phyloP scores from a whole-genome alignment of 2,329 filamentous ascomycete genomes.

The Neoascochyta sp. region DNA sequence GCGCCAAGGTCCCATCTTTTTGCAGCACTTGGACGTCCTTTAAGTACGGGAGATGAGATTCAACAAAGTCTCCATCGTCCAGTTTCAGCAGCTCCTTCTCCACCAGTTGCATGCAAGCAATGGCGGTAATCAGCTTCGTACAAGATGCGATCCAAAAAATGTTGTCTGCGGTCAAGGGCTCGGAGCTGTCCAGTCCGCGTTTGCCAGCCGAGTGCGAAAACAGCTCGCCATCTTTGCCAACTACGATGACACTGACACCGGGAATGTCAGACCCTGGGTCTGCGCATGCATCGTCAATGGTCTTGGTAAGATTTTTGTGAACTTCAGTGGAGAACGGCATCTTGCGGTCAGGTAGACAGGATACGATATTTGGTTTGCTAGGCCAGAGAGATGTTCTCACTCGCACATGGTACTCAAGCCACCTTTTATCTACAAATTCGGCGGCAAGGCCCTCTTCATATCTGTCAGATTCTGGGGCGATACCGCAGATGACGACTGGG shows the following conservation, averaged over 20 bases:
- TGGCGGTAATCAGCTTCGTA: conserved; percentile 37
- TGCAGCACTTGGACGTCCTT: conserved; percentile 38
- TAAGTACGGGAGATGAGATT: conserved; percentile 29
- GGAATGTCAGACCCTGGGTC: conserved; percentile 31
- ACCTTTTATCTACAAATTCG: too few relatives aligned
- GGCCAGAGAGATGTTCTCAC: too few relatives aligned
- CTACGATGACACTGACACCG: conserved; percentile 42
- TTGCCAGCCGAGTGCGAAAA: conserved; percentile 43
- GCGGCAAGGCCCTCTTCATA: too few relatives aligned
- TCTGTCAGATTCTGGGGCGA: too few relatives aligned
- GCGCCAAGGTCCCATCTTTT: conserved; percentile 31
- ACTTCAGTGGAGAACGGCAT: conserved; percentile 13
- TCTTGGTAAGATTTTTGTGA: conserved; percentile 9
- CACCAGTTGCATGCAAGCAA: conserved; percentile 35
- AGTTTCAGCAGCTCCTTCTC: conserved; percentile 29
- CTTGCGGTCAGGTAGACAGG: background rate
- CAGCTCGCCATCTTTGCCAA: conserved; percentile 43
- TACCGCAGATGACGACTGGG: too few relatives aligned
- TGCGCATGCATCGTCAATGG: conserved; percentile 17
- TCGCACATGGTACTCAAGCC: too few relatives aligned
- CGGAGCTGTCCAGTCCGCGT: conserved; percentile 34
- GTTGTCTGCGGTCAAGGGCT: conserved; percentile 55
- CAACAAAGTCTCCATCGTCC: conserved; percentile 26
- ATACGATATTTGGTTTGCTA: too few relatives aligned
- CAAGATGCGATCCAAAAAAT: conserved; percentile 57